Percentiles rank a stretch among this genome's conserved stretches.
Conservation (phyloP, 2,329 filamentous ascomycete genomes). For the Stachybotrys chartarum region DNA sequence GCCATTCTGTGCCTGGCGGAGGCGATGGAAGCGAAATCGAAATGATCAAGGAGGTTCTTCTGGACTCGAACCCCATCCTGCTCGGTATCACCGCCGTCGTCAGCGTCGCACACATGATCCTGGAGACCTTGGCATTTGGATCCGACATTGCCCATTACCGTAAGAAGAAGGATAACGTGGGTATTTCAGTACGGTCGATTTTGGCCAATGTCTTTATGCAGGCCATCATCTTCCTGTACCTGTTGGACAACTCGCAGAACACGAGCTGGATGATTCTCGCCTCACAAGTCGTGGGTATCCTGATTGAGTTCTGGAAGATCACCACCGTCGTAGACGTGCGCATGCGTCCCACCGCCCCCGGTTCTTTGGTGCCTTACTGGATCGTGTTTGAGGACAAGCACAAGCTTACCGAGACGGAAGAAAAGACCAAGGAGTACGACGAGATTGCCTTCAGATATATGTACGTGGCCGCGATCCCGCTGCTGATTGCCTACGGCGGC, state of each 20-base stretch:
- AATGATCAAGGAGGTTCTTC: constrained; percentile 90
- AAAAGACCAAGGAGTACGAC: constrained; percentile 98
- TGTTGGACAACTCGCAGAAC: constrained; percentile 94
- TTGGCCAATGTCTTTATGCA: constrained; percentile 98
- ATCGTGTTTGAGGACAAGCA: constrained; percentile 94
- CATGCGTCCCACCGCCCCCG: constrained; percentile 59
- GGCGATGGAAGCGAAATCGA: constrained; percentile 93
- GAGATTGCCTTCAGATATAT: constrained; percentile 97
- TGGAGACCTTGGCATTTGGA: constrained; percentile 94
- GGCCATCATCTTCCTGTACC: constrained; percentile 86
- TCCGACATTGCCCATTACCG: constrained; percentile 97
- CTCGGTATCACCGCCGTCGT: constrained; percentile 79
- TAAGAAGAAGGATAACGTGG: constrained; percentile 99
- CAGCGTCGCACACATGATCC: constrained; percentile 84
- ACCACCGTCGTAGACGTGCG: constrained; percentile 92
- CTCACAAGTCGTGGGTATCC: constrained; percentile 75
- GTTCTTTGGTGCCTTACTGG: constrained; percentile 69
- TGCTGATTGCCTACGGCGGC: constrained; percentile 79
- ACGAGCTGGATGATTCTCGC: constrained; percentile 99
- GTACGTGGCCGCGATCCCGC: constrained; percentile 83
- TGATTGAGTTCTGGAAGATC: constrained; percentile 80
- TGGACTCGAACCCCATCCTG: constrained; percentile 90
- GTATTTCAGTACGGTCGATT: constrained; percentile 92
- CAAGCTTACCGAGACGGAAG: constrained; percentile 86
- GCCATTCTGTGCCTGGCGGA: constrained; percentile 62